Percentiles rank a stretch among this genome's conserved stretches.
Evolutionary conservation across 2,329 filamentous ascomycete genomes (phyloP).

Genomic region (Macrophomina phaseolina): DNA sequence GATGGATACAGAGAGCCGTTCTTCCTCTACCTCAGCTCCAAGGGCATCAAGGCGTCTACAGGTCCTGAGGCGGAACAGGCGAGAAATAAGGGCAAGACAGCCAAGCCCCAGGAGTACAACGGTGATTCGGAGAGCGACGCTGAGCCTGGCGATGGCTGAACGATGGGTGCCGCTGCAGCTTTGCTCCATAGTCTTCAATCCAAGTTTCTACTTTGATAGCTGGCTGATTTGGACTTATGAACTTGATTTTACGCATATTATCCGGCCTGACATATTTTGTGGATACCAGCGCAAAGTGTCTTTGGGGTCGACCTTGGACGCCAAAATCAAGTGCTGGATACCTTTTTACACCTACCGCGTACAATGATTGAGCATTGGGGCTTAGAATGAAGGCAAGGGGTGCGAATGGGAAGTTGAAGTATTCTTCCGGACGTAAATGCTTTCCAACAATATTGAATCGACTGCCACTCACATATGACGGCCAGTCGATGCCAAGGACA

Average conservation of each 20-base stretch:
- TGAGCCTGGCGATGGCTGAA: constrained; percentile 24
- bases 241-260: too few species aligned
- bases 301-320: too few species aligned
- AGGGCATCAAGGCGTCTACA: constrained; percentile 51
- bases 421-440: too few species aligned
- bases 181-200: background rate
- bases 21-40: constrained; percentile 58
- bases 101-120: constrained; percentile 15
- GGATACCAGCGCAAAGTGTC: background rate
- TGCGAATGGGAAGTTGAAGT: too few species aligned
- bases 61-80: constrained; percentile 17
- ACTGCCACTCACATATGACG: too few species aligned
- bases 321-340: background rate
- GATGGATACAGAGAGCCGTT: constrained; percentile 57
- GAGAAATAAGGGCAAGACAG: constrained; percentile 5
- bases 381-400: too few species aligned
- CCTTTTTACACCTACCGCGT: too few species aligned
- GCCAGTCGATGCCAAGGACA: too few species aligned
- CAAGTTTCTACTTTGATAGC: background rate
- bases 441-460: too few species aligned
- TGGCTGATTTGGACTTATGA: too few species aligned
- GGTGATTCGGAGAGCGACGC: constrained; percentile 20
- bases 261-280: too few species aligned
- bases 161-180: background rate
- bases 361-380: too few species aligned